A percentile compares a stretch with the other conserved stretches of the same genome.
These are phyloP conservation scores for Salix arbutifolia DNA, from an alignment of 345 rosid species.

Conservation along the genomic window DNA sequence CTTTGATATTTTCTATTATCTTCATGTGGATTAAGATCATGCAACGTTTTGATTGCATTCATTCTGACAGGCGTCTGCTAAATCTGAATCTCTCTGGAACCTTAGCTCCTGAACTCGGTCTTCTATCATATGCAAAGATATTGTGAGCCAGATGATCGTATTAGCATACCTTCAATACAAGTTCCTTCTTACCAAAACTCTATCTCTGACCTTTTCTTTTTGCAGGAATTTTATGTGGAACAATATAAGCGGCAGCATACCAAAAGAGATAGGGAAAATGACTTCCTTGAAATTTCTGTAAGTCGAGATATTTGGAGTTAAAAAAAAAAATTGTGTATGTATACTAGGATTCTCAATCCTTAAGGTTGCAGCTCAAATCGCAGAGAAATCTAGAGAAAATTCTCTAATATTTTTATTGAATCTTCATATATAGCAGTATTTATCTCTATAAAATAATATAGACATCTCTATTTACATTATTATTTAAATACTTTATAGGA, in stretches of 20 bases:
- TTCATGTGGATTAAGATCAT: not conserved
- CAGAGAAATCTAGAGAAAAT: no score
- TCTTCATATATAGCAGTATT: no score
- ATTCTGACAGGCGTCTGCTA: conserved; percentile 31
- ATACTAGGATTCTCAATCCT: no score
- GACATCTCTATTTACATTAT: no score
- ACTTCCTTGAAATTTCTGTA: conserved; percentile 34
- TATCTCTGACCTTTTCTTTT: not conserved
- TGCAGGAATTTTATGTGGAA: conserved; percentile 52
- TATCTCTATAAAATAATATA: no score
- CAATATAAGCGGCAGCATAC: conserved; percentile 37
- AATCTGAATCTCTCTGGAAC: conserved; percentile 34
- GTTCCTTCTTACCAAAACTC: not conserved
- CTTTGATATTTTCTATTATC: not conserved
- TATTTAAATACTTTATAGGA: no score
- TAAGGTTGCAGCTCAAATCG: no score
- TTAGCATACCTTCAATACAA: no score
- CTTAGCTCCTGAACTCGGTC: conserved; percentile 38
- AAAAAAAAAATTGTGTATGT: no score
- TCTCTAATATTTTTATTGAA: no score
- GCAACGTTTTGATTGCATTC: not conserved
- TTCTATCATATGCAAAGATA: conserved; percentile 19
- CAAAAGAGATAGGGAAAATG: conserved; percentile 40
- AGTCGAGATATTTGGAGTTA: conserved; percentile 2
- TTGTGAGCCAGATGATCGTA: conserved; percentile 24